Conservation (phyloP, 2,329 filamentous ascomycete genomes). For the Fusarium sp. region DNA sequence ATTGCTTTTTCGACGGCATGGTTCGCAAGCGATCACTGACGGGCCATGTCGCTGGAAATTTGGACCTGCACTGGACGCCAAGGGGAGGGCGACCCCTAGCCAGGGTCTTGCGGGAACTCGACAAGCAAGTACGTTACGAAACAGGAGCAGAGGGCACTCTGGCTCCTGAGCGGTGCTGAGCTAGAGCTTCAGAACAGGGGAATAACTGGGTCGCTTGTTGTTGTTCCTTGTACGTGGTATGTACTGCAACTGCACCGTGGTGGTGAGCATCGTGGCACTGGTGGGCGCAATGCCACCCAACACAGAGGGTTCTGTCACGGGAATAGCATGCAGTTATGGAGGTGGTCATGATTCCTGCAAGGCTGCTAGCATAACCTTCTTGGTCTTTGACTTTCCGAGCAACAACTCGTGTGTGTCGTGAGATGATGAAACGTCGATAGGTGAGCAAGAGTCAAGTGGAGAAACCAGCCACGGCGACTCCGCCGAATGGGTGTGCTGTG, state of each 20-base stretch:
- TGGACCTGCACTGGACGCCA: constrained; percentile 41
- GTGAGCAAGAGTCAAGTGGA: constrained; percentile 23
- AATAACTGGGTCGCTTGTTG: constrained; percentile 8
- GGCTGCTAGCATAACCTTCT: not conserved
- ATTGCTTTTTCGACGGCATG: constrained; percentile 33
- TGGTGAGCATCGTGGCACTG: not conserved
- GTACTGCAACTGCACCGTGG: constrained; percentile 8
- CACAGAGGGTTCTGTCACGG: constrained; percentile 1
- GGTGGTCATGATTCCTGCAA: not conserved
- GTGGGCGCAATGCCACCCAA: constrained; percentile 2
- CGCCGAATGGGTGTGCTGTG: constrained; percentile 23
- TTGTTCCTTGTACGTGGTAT: constrained; percentile 20
- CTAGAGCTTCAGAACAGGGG: constrained; percentile 26
- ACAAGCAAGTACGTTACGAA: constrained; percentile 23
- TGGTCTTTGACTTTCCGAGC: constrained; percentile 1
- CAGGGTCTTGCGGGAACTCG: constrained; percentile 35
- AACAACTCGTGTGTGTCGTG: constrained; percentile 4
- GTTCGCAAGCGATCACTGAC: constrained; percentile 29
- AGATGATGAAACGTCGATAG: constrained; percentile 36
- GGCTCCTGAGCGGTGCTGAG: constrained; percentile 26
- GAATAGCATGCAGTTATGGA: constrained; percentile 14
- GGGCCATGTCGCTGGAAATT: constrained; percentile 43
- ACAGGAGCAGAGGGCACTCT: constrained; percentile 33
- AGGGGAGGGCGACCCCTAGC: constrained; percentile 41
- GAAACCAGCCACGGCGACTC: constrained; percentile 28